Conservation (phyloP, 2,329 filamentous ascomycete genomes). For the Fusarium longipes region DNA sequence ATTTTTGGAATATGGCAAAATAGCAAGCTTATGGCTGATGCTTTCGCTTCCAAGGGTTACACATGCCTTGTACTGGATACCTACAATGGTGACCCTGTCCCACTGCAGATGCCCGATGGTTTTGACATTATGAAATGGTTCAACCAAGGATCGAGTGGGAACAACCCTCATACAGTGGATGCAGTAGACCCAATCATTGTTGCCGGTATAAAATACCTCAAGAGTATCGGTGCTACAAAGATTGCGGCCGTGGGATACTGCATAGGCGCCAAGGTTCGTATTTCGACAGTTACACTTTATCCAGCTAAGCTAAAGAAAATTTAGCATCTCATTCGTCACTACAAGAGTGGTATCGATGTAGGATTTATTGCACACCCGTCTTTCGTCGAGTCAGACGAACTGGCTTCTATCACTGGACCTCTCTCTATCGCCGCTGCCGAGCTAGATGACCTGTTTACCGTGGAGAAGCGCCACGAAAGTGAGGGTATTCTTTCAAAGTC, state of each 20-base stretch:
- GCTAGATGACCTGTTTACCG: conserved; percentile 73
- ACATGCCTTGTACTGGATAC: conserved; percentile 49
- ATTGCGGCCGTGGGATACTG: conserved; percentile 78
- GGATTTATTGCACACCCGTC: conserved; percentile 82
- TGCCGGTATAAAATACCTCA: conserved; percentile 62
- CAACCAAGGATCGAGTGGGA: conserved; percentile 55
- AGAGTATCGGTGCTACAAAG: conserved; percentile 65
- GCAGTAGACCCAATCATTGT: conserved; percentile 48
- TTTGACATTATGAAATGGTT: conserved; percentile 50
- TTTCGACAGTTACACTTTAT: rapidly evolving
- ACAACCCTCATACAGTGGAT: conserved; percentile 54
- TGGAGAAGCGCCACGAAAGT: conserved; percentile 71
- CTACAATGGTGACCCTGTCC: conserved; percentile 53
- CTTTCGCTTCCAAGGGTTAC: conserved; percentile 51
- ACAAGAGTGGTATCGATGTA: conserved; percentile 71
- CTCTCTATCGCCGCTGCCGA: conserved; percentile 74
- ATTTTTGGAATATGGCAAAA: conserved; percentile 63
- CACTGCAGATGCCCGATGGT: conserved; percentile 55
- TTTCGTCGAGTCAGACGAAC: conserved; percentile 75
- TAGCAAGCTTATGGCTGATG: conserved; percentile 53
- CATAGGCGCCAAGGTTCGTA: conserved; percentile 74
- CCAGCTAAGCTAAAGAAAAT: neutral
- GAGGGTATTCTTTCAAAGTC: conserved; percentile 70
- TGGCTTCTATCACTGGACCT: conserved; percentile 72
- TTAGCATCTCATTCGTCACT: conserved; percentile 74